Conservation (phyloP, 164 flowering plant species). For the Macadamia integrifolia region DNA sequence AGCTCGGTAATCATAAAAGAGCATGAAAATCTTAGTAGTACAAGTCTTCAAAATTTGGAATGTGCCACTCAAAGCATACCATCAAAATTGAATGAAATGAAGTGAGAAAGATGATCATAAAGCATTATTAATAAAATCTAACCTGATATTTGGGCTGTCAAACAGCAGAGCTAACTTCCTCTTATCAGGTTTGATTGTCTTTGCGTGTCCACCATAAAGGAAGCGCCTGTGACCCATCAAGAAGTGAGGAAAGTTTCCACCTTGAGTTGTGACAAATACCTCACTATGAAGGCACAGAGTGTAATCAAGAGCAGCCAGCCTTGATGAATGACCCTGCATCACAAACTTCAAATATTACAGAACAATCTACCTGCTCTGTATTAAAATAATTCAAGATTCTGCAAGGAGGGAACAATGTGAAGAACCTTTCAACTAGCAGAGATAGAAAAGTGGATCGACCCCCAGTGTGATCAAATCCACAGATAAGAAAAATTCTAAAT, state of each 20-base stretch:
- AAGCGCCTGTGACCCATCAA: slow-evolving; percentile 94
- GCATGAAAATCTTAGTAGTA: too few relatives aligned
- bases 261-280: slow-evolving; percentile 93
- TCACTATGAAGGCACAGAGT: slow-evolving; percentile 91
- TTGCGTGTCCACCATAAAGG: slow-evolving; percentile 78
- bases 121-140: not conserved
- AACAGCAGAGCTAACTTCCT: slow-evolving; percentile 72
- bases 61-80: too few relatives aligned
- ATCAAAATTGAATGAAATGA: too few relatives aligned
- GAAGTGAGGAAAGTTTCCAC: slow-evolving; percentile 97
- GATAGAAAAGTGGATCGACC: too few relatives aligned
- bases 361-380: slow-evolving; percentile 5
- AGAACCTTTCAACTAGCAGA: too few relatives aligned
- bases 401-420: not conserved
- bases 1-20: too few relatives aligned
- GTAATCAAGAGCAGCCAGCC: slow-evolving; percentile 96
- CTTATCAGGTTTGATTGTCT: slow-evolving; percentile 83
- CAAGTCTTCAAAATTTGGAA: too few relatives aligned
- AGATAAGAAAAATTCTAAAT: slow-evolving; percentile 1
- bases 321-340: slow-evolving; percentile 82
- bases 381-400: not conserved
- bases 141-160: slow-evolving; percentile 73
- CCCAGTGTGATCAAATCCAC: not conserved
- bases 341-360: slow-evolving; percentile 15
- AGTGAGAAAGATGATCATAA: too few relatives aligned